Base-by-base conservation (phyloP, 371 early-diverging fungal species). In the Rhizopus delemar region DNA sequence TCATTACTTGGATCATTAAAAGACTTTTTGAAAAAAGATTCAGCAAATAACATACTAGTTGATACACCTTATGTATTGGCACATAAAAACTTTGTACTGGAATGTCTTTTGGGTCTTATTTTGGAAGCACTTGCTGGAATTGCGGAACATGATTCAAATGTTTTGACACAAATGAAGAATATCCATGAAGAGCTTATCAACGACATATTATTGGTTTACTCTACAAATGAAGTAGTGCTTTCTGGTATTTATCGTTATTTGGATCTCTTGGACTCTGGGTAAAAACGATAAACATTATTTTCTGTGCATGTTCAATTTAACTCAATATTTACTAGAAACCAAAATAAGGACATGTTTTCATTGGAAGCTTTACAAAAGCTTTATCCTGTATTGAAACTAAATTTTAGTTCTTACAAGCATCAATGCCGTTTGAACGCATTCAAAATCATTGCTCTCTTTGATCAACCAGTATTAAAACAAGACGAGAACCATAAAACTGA, bases 391-490 rank as follows among this genome's bases (percentile, higher is more conserved):
- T 45, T 91, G 38, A 87, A 87, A 63, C 52, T 59, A 38, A 89
- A 88, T 51, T 66, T 91, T 22, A 70, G 74, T 41, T 88, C 88
- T 3, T 74, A 83, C 46, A 76, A 84, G 53, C 74, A 73, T 41
- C 67, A 75, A 15, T 70, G 86, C 28, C 87, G 95, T 5, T 78
- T 89, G 3, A 78, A 87, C 52, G 86, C 92, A 0, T 71, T 93
- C 41, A 85, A 86, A 56, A 86, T 94, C 36, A 75, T 95, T 32
- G 67, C 71, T 3, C 67, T 80, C 0, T 93, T 83, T 62, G 86
- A 89, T 13, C 90, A 90, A 63, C 81, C 83, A 43, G 36, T 71
- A 39, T 69, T 86, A 70, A 64, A 75, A 53, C 67, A 61, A 46
- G 70, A 81, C 56, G 62, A 69, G 46, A 68, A 71, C 16, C 77